Evolutionary conservation across 108 stramenopile species (phyloP).

Genomic region (Skeletonema costatum): DNA sequence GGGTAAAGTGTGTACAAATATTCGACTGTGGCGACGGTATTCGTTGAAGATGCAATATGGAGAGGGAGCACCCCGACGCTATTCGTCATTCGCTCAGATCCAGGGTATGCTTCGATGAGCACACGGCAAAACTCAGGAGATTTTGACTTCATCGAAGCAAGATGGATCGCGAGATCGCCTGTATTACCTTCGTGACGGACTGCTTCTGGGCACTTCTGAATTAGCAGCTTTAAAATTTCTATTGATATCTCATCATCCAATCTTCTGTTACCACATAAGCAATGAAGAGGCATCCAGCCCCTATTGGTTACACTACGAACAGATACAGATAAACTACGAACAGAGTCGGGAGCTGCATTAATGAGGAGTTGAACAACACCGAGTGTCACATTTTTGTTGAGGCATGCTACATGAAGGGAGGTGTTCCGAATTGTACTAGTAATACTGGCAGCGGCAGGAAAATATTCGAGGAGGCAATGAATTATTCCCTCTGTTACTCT

Average conservation of each 20-base stretch:
- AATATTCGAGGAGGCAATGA: slow-evolving; percentile 7
- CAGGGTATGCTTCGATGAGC: slow-evolving; percentile 8
- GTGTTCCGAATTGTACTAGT: not conserved
- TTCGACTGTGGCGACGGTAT: not conserved
- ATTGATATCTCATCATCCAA: not conserved
- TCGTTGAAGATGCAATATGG: too few relatives aligned
- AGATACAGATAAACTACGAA: not conserved
- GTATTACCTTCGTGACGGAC: not conserved
- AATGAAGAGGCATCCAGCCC: slow-evolving; percentile 7
- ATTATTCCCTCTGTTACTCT: not conserved
- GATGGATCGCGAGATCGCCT: not conserved
- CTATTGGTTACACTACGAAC: not conserved
- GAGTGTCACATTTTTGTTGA: not conserved
- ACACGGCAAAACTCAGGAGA: not conserved
- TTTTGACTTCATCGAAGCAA: not conserved
- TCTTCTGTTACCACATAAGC: not conserved
- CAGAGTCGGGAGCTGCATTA: not conserved
- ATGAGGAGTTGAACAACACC: slow-evolving; percentile 1
- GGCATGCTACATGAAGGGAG: not conserved
- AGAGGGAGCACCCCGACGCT: too few relatives aligned
- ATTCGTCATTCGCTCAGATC: slow-evolving; percentile 9
- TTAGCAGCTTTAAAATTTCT: not conserved
- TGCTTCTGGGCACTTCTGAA: not conserved
- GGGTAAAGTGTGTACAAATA: slow-evolving; percentile 1
- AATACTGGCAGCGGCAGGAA: not conserved